phyloP scores from a whole-genome alignment of 148 eudicot genomes.

The Spergularia marina region DNA sequence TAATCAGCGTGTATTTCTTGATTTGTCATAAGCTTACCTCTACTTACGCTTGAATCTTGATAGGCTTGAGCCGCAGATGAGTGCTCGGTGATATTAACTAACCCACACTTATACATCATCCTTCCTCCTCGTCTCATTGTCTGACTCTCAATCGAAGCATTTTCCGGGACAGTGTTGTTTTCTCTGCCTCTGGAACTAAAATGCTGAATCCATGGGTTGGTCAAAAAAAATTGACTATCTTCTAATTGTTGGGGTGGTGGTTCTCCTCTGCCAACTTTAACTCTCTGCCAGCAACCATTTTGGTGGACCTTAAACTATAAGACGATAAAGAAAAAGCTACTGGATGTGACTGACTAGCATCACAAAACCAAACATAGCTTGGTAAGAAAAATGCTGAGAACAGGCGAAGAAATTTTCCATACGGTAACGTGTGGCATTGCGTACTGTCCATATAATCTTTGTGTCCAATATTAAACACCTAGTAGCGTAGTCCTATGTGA shows the following conservation, averaged over 20 bases:
- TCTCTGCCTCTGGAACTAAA: conserved; percentile 36
- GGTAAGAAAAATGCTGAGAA: not conserved
- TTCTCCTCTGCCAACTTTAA: conserved; percentile 36
- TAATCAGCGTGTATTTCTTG: not conserved
- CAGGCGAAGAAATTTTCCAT: not conserved
- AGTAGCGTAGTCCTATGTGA: not conserved
- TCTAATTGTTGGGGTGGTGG: conserved; percentile 30
- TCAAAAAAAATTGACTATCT: conserved; percentile 28
- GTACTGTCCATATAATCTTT: not conserved
- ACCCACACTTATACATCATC: conserved; percentile 27
- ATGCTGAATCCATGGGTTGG: conserved; percentile 63
- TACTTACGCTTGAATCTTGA: conserved; percentile 39
- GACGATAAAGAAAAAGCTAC: conserved; percentile 15
- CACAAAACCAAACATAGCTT: not conserved
- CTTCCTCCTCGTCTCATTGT: conserved; percentile 18
- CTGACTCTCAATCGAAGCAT: conserved; percentile 25
- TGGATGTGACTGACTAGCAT: not conserved
- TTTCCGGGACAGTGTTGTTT: conserved; percentile 23
- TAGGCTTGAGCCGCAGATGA: conserved; percentile 29
- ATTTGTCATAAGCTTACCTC: conserved; percentile 39
- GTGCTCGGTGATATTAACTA: conserved; percentile 23
- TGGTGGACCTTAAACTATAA: conserved; percentile 58
- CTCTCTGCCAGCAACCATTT: conserved; percentile 55
- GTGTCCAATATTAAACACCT: not conserved
- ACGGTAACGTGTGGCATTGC: not conserved